phyloP scores from a whole-genome alignment of 805 yeast species.

The Vanderwaltozyma polyspora region DNA sequence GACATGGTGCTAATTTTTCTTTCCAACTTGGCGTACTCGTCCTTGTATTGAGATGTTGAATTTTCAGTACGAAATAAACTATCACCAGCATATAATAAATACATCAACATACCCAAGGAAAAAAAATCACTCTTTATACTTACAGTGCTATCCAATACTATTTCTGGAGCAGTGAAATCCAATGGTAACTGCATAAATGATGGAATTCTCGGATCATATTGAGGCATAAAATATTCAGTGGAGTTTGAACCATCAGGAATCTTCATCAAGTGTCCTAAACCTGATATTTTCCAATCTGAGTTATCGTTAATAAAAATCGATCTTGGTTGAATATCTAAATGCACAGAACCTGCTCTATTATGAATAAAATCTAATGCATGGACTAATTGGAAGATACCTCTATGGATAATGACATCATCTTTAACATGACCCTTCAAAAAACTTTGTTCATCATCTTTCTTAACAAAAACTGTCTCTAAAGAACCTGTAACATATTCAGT shows the following conservation, averaged over 20 bases:
- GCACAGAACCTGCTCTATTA: conserved; percentile 60
- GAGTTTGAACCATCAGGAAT: conserved; percentile 40
- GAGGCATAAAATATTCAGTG: conserved; percentile 55
- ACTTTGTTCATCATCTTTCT: conserved; percentile 19
- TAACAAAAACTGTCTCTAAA: conserved; percentile 33
- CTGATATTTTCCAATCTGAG: conserved; percentile 91
- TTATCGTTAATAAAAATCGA: conserved; percentile 67
- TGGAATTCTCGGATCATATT: conserved; percentile 68
- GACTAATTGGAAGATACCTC: conserved; percentile 70
- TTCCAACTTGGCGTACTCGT: conserved; percentile 41
- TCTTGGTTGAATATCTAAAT: conserved; percentile 67
- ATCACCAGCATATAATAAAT: conserved; percentile 50
- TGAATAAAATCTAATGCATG: conserved; percentile 79
- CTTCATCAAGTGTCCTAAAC: conserved; percentile 44
- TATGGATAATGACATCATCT: conserved; percentile 64
- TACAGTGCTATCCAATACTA: conserved; percentile 53
- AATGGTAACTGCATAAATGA: conserved; percentile 55
- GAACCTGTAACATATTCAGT: conserved; percentile 65
- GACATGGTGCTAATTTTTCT: conserved; percentile 32
- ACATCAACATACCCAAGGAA: conserved; percentile 70
- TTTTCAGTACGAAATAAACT: conserved; percentile 40
- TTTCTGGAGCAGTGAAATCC: conserved; percentile 77
- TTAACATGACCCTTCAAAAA: conserved; percentile 34
- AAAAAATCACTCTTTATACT: conserved; percentile 70
- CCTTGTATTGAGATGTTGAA: conserved; percentile 49